Percentiles rank a stretch among this genome's conserved stretches.
Conservation (phyloP, 352 stramenopile genomes). For the Globisporangium cylindrosporum region DNA sequence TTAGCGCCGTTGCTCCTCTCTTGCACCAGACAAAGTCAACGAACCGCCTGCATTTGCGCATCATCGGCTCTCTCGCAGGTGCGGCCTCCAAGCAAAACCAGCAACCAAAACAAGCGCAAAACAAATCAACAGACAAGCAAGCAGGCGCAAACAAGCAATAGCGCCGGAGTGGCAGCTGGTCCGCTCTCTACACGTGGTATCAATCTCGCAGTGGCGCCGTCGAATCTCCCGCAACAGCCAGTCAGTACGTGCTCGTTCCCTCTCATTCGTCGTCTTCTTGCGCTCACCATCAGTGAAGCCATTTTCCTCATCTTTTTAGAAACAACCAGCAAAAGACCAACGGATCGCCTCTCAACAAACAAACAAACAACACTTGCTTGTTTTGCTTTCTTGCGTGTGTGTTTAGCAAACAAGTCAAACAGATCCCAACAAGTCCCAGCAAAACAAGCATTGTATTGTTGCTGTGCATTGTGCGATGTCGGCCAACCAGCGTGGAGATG, state of each 20-base stretch:
- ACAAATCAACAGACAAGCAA: background rate
- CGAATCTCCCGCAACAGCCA: slow-evolving; percentile 2
- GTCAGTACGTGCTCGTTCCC: background rate
- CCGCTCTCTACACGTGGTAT: slow-evolving; percentile 5
- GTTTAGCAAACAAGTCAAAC: slow-evolving; percentile 8
- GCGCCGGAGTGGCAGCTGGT: slow-evolving; percentile 6
- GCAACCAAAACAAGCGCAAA: slow-evolving; percentile 1
- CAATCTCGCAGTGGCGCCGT: background rate
- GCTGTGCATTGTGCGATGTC: slow-evolving; percentile 16
- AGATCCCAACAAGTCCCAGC: background rate
- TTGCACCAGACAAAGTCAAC: slow-evolving; percentile 12
- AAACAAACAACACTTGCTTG: slow-evolving; percentile 4
- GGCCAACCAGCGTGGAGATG: slow-evolving; percentile 30
- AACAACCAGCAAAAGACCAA: background rate
- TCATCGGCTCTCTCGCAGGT: background rate
- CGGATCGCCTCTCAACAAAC: background rate
- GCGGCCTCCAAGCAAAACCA: background rate
- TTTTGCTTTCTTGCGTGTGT: background rate
- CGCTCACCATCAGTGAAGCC: slow-evolving; percentile 15
- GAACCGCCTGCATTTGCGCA: slow-evolving; percentile 12
- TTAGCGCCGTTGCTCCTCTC: slow-evolving; percentile 6
- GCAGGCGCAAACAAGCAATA: background rate
- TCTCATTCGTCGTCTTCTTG: slow-evolving; percentile 5
- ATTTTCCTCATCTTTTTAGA: slow-evolving; percentile 1
- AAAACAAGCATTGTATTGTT: slow-evolving; percentile 6